Conservation (phyloP, 2,329 filamentous ascomycete species). For the Tricladium varicosporioides region DNA sequence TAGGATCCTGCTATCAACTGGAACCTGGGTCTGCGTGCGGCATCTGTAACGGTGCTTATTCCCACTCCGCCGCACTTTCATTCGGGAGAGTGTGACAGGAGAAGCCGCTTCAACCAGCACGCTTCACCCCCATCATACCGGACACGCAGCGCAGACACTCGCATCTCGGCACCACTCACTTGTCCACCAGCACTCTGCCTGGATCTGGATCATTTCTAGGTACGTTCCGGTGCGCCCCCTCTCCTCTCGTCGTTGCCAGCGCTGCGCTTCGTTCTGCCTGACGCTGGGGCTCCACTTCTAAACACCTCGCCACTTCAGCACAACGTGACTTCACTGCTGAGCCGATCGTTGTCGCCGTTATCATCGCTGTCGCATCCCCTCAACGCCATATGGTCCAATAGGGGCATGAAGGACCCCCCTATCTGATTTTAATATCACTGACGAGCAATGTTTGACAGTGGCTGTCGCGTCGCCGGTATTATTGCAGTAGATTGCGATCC, state of each 20-base stretch:
- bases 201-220: conserved; percentile 8
- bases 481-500: background rate
- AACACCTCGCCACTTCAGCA: background rate
- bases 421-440: conserved; percentile 4
- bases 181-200: conserved; percentile 1
- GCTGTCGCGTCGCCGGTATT: background rate
- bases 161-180: conserved; percentile 14
- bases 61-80: conserved; percentile 13
- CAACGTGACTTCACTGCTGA: background rate
- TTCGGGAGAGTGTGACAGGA: conserved; percentile 17
- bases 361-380: background rate
- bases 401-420: background rate
- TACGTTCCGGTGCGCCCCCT: conserved; percentile 15
- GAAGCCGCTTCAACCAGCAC: conserved; percentile 7
- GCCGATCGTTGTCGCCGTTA: background rate
- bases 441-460: conserved; percentile 6
- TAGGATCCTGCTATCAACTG: background rate
- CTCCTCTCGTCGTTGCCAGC: conserved; percentile 3
- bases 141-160: conserved; percentile 7
- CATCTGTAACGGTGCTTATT: conserved; percentile 12
- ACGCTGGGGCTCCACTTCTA: background rate
- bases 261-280: background rate
- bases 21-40: background rate
- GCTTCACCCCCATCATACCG: conserved; percentile 4
- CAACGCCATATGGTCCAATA: background rate